A percentile compares a stretch with the other conserved stretches of the same genome.
These are phyloP conservation scores for Ganoderma sinense DNA, from an alignment of 1,284 basidiomycete genomes.

Conservation along the genomic window DNA sequence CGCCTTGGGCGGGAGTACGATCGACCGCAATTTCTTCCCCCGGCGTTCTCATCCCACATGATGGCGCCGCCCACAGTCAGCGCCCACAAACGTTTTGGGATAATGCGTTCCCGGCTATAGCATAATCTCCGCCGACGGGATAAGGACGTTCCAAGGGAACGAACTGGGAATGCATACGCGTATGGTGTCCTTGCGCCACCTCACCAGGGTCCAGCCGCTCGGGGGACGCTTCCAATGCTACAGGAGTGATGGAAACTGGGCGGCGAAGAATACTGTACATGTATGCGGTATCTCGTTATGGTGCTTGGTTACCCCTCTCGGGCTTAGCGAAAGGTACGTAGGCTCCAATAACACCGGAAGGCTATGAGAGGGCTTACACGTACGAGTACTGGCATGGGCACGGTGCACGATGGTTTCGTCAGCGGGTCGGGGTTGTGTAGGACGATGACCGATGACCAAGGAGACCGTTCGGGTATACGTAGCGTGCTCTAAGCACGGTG, in stretches of 20 bases:
- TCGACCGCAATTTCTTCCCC: background rate
- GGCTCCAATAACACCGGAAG: background rate
- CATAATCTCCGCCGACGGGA: background rate
- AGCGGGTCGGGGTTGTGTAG: background rate
- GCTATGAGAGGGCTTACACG: background rate
- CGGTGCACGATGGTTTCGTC: background rate
- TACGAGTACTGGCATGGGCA: background rate
- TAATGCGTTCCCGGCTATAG: background rate
- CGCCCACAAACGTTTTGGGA: background rate
- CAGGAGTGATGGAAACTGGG: slow-evolving; percentile 1
- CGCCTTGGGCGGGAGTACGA: background rate
- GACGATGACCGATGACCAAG: background rate
- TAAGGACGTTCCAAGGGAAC: background rate
- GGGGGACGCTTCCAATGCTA: background rate
- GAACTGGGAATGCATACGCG: background rate
- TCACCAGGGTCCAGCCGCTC: background rate
- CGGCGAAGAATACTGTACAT: background rate
- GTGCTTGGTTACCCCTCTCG: background rate
- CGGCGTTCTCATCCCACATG: background rate
- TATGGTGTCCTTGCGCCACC: background rate
- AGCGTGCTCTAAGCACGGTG: background rate
- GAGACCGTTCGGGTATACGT: background rate
- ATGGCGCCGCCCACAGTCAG: background rate
- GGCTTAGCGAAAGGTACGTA: background rate
- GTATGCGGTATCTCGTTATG: background rate